These are phyloP conservation scores for Fusarium sulawesiense DNA, from an alignment of 2,329 filamentous ascomycete genomes.

Conservation along the genomic window DNA sequence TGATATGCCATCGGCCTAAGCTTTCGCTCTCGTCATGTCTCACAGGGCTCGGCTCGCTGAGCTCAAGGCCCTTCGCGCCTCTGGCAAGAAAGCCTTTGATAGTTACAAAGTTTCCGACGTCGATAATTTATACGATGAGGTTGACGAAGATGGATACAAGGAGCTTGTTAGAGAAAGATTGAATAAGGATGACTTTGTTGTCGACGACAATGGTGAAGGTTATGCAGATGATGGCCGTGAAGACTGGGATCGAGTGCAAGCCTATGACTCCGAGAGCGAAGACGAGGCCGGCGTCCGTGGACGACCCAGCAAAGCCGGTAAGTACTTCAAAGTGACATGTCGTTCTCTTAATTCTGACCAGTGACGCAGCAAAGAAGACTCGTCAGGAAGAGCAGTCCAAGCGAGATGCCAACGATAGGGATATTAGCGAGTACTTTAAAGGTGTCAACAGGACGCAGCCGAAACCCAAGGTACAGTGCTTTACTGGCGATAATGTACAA, in stretches of 20 bases:
- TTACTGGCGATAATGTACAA: not conserved
- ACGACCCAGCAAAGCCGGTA: slow-evolving; percentile 64
- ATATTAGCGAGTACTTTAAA: slow-evolving; percentile 95
- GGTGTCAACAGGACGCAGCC: slow-evolving; percentile 73
- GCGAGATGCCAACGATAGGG: slow-evolving; percentile 86
- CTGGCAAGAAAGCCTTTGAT: slow-evolving; percentile 91
- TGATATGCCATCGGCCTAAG: slow-evolving; percentile 42
- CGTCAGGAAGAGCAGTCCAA: slow-evolving; percentile 88
- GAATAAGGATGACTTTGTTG: slow-evolving; percentile 96
- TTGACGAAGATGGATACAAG: slow-evolving; percentile 97
- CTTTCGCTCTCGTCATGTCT: slow-evolving; percentile 49
- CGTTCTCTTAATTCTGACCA: not conserved
- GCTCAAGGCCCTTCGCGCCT: slow-evolving; percentile 83
- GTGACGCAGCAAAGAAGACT: slow-evolving; percentile 78
- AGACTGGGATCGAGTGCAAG: slow-evolving; percentile 83
- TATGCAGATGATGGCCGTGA: slow-evolving; percentile 97
- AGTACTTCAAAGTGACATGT: slow-evolving; percentile 32
- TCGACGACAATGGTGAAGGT: slow-evolving; percentile 97
- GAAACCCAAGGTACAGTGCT: slow-evolving; percentile 78
- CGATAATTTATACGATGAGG: slow-evolving; percentile 90
- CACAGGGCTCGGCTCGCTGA: slow-evolving; percentile 73
- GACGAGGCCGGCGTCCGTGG: slow-evolving; percentile 54
- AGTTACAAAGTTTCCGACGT: slow-evolving; percentile 88
- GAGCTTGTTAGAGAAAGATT: slow-evolving; percentile 90
- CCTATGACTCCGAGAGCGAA: slow-evolving; percentile 81